Evolutionary conservation across 2,329 filamentous ascomycete species (phyloP), one percentile per base, ranked within the genome.

Genomic region (Penicillium sclerotigenum): DNA sequence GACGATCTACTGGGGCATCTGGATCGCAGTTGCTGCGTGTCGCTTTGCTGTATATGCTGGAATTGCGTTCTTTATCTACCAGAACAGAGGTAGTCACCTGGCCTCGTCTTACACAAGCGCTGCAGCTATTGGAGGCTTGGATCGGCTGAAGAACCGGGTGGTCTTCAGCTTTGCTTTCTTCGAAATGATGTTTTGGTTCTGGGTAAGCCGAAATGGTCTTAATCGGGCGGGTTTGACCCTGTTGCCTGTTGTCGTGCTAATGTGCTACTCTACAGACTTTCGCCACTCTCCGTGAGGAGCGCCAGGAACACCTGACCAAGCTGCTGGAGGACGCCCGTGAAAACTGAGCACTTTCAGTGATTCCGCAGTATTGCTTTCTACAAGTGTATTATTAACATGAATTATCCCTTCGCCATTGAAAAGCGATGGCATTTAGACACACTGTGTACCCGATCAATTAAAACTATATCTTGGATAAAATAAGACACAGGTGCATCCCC

Each of bases 121-220:
- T 20, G 54, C 69, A 59, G 58, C 60, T 46, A 51, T 70, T 58
- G 51, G 66, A 60, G 67, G 80, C 70, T 79, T 84, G 47, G 87
- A 91, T 59, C 82, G 83, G 24, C 74, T 96, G 65, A 91, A 92
- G 77, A 96, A 95, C 71, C 84, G 90, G 48, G 78, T 96, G 38
- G 84, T 96, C 38, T 95, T 97, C 70, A 86, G 88, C 0, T 94
- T 91, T 74, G 86, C 85, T 9, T 94, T 96, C 67, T 69, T 96
- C 68, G 92, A 97, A 78, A 84, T 90, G 71, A 80, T 90, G 63
- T 82, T 83, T 59, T 96, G 91, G 90, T 91, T 96, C 73, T 96
- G 91, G 91, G 85, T 85, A 70, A 60, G 78, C 72, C 14, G 11
- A 41, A 6, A 7, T 4, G 5, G 4, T 9, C 11, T 54, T 38